Evolutionary conservation across 495 filamentous ascomycete species (phyloP), one percentile per base, ranked within the genome.

Genomic region (Penicillium herquei): DNA sequence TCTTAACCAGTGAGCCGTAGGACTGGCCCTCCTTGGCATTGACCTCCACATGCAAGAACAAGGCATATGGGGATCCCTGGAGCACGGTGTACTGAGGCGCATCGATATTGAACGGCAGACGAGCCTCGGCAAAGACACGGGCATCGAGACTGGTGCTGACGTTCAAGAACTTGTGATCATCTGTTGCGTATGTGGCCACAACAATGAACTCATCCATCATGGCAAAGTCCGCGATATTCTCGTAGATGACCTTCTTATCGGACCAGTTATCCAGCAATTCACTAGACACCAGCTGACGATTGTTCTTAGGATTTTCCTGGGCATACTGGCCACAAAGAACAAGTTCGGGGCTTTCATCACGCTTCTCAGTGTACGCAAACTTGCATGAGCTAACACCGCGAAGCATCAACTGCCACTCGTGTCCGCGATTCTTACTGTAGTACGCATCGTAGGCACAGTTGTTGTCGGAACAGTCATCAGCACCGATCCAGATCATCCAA

Each of bases 141-240:
- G 91, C 94, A 66, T 98, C 90, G 13, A 96, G 72, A 65, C 90
- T 96, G 42, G 90, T 83, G 58, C 87, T 85, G 34, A 89, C 88
- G 54, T 87, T 85, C 60, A 98, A 71, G 12, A 81, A 87, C 39
- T 86, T 78, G 48, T 82, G 78, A 30, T 89, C 82, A 17, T 76
- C 67, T 26, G 87, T 79, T 52, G 80, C 72, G 63, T 84, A 81
- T 33, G 84, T 83, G 2, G 94, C 94, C 34, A 96, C 91, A 41
- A 99, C 82, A 63, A 98, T 90, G 72, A 94, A 99, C 60, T 97
- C 93, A 18, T 87, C 83, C 91, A 95, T 96, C 26, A 86, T 95
- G 6, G 91, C 92, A 70, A 93, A 98, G 43, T 87, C 84, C 40
- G 87, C 85, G 54, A 97, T 86, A 54, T 91, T 81, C 6, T 81